A percentile compares a stretch with the other conserved stretches of the same genome.
phyloP scores from a whole-genome alignment of 75 land plant genomes.

The Selaginella moellendorffii region DNA sequence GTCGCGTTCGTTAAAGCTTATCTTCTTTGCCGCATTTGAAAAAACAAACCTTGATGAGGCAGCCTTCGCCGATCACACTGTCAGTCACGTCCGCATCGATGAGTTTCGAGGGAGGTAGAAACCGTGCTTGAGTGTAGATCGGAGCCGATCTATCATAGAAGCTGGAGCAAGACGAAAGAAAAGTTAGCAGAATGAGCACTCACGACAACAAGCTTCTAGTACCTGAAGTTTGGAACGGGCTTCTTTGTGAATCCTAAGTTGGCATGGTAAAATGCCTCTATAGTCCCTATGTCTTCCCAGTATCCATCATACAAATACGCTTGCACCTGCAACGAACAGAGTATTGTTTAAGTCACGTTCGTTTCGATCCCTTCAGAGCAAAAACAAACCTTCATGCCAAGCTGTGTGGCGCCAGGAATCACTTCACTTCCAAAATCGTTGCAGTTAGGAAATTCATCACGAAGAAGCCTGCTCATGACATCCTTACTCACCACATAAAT shows the following conservation, averaged over 20 bases:
- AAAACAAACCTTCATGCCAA: conserved; percentile 53
- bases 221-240: conserved; percentile 49
- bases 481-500: conserved; percentile 78
- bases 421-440: conserved; percentile 79
- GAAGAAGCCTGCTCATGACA: conserved; percentile 43
- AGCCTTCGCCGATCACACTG: conserved; percentile 82
- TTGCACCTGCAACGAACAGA: conserved; percentile 34
- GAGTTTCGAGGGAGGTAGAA: conserved; percentile 58
- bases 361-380: too few species aligned
- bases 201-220: background rate
- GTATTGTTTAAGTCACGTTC: background rate
- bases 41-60: conserved; percentile 58
- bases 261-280: conserved; percentile 73
- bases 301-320: conserved; percentile 54
- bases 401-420: conserved; percentile 61
- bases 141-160: conserved; percentile 56
- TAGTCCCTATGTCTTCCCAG: conserved; percentile 83
- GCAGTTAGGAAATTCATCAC: conserved; percentile 46
- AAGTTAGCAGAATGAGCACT: background rate
- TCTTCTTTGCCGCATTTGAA: too few species aligned
- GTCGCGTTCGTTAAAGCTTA: too few species aligned
- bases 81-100: conserved; percentile 51
- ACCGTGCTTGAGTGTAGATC: conserved; percentile 64
- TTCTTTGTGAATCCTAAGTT: conserved; percentile 64
- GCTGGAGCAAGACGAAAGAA: conserved; percentile 21